Percentiles rank a stretch among this genome's conserved stretches.
phyloP scores from a whole-genome alignment of 805 yeast genomes.

The Nakazawaea molendinolei region DNA sequence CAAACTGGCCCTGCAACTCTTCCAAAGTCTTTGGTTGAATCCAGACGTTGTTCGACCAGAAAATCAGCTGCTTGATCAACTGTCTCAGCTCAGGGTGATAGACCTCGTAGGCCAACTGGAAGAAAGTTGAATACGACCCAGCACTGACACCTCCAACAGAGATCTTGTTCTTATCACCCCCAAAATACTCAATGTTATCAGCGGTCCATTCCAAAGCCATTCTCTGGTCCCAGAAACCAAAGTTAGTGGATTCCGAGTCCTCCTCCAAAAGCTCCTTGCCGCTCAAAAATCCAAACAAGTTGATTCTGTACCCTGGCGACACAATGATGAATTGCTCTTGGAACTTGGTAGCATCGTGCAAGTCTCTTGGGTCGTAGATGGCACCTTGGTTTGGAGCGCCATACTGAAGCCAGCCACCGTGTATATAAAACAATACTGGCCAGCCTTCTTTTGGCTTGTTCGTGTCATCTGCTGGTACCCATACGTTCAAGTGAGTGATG shows the following conservation, averaged over 20 bases:
- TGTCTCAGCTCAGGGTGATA: constrained; percentile 33
- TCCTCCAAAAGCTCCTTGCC: constrained; percentile 31
- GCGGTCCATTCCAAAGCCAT: constrained; percentile 40
- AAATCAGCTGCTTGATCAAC: constrained; percentile 30
- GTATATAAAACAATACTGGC: constrained; percentile 35
- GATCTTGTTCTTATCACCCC: constrained; percentile 37
- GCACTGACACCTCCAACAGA: constrained; percentile 43
- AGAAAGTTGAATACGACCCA: constrained; percentile 37
- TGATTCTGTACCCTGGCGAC: constrained; percentile 33
- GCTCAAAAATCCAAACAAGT: constrained; percentile 30
- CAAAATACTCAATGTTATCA: constrained; percentile 34
- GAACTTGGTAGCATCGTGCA: constrained; percentile 22
- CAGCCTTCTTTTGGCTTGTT: constrained; percentile 30
- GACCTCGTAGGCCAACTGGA: constrained; percentile 35
- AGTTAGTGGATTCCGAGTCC: constrained; percentile 21
- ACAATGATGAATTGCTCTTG: constrained; percentile 29
- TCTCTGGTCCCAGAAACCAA: constrained; percentile 43
- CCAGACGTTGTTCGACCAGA: constrained; percentile 31
- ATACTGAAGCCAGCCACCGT: constrained; percentile 39
- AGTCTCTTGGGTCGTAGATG: constrained; percentile 16
- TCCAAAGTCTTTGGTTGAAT: constrained; percentile 33
- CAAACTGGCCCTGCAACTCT: constrained; percentile 31
- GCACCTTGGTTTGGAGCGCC: constrained; percentile 23
- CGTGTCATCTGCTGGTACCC: constrained; percentile 19
- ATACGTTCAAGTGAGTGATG: constrained; percentile 28